Evolutionary conservation across 495 filamentous ascomycete genomes (phyloP), one percentile per base, ranked within the genome.

Genomic region (Tuber borchii): DNA sequence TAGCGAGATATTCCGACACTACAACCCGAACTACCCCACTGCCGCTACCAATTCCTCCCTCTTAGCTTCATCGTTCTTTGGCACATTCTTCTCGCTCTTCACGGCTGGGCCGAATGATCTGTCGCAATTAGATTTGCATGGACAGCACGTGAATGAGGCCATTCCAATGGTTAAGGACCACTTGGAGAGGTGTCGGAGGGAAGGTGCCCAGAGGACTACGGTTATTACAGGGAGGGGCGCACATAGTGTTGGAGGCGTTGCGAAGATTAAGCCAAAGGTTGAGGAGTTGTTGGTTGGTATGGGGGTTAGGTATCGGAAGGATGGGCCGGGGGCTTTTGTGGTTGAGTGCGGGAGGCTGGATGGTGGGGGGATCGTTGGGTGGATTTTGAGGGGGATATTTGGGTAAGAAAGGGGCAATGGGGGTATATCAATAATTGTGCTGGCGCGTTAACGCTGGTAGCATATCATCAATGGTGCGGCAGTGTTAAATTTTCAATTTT

Each of bases 271-370:
- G 44, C 81, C 81, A 2, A 65, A 76, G 77, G 81, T 82, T 34
- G 75, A 77, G 70, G 84, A 12, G 65, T 51, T 76, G 77, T 45
- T 82, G 71, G 86, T 87, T 3, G 85, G 85, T 75, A 81, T 84
- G 40, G 89, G 88, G 88, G 87, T 91, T 4, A 83, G 80, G 37
- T 82, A 84, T 22, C 87, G 91, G 70, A 86, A 85, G 70, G 83
- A 84, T 4, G 76, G 81, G 56, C 72, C 70, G n/a, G 80, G 80
- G 16, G 76, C 72, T 39, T 81, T 81, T 70, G n/a, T 77, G 31
- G 72, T 82, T 37, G 80, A 82, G 76, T 65, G 81, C 46, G 48
- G 45, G 56, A 43, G 46, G 40, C 68, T 43, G 37, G 39, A 2
- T 22, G 72, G 45, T 40, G 70, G 19, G 16, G 77, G 77, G 51